phyloP scores from a whole-genome alignment of 164 flowering plant genomes.

The Berberis vulgaris region DNA sequence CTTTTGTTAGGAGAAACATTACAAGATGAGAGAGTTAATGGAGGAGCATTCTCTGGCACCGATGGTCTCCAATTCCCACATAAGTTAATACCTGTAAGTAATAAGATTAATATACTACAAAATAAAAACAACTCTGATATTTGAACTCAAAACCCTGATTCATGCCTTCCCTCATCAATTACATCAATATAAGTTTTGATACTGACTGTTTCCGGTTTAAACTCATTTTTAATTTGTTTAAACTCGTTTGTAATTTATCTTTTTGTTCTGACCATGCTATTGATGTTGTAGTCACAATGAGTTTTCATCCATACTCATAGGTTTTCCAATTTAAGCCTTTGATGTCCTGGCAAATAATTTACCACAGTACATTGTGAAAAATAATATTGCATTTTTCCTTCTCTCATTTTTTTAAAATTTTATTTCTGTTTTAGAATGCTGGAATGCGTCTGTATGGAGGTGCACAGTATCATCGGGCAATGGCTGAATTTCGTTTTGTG shows the following conservation, averaged over 20 bases:
- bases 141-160: neutral
- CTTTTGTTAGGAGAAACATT: conserved; percentile 68
- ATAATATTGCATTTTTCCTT: too few species aligned
- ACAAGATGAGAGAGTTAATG: conserved; percentile 86
- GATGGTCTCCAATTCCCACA: conserved; percentile 91
- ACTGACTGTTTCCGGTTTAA: neutral
- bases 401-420: neutral
- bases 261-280: too few species aligned
- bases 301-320: too few species aligned
- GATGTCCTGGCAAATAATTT: too few species aligned
- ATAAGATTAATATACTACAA: neutral
- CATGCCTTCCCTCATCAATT: conserved; percentile 1
- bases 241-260: too few species aligned
- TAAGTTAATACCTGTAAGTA: conserved; percentile 83
- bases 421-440: conserved; percentile 50
- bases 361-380: too few species aligned
- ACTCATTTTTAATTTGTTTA: too few species aligned
- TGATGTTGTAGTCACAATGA: too few species aligned
- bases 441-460: conserved; percentile 99
- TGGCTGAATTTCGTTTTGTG: conserved; percentile 98
- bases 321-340: too few species aligned
- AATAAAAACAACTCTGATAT: neutral
- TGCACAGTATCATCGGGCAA: conserved; percentile 98
- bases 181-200: neutral
- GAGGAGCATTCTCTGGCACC: conserved; percentile 68